Evolutionary conservation across 768 basidiomycete genomes (phyloP).

Genomic region (Coprinopsis marcescibilis): DNA sequence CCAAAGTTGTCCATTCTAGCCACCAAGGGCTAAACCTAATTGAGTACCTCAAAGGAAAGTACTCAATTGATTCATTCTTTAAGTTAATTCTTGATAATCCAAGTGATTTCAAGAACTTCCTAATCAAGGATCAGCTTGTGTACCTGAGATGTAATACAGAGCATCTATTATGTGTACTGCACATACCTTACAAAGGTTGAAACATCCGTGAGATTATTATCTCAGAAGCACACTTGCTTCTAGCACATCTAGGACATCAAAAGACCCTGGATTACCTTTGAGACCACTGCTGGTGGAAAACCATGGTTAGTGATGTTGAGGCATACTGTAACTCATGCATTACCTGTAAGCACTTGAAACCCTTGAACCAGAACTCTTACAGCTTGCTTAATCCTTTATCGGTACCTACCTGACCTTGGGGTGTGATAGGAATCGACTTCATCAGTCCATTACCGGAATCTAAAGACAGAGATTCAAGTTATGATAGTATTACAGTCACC

Average conservation of each 20-base stretch:
- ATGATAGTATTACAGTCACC: constrained; percentile 20
- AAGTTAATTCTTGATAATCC: constrained; percentile 10
- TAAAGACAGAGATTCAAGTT: constrained; percentile 18
- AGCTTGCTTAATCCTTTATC: too few relatives aligned
- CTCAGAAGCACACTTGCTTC: constrained; percentile 27
- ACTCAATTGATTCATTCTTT: constrained; percentile 14
- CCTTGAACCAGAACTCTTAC: too few relatives aligned
- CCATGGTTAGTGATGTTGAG: constrained; percentile 18
- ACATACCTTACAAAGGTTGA: constrained; percentile 14
- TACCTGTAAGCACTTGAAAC: constrained; percentile 13
- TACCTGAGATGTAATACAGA: constrained; percentile 8
- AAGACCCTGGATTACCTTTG: constrained; percentile 26
- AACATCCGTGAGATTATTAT: constrained; percentile 24
- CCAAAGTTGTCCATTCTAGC: neutral
- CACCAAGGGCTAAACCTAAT: constrained; percentile 8
- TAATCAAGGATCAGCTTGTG: constrained; percentile 10
- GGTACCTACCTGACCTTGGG: constrained; percentile 17
- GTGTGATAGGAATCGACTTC: constrained; percentile 12
- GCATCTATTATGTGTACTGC: constrained; percentile 17
- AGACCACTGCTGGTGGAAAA: constrained; percentile 34
- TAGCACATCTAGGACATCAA: constrained; percentile 27
- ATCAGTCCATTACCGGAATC: constrained; percentile 10
- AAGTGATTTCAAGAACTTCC: constrained; percentile 14
- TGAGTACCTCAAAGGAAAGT: constrained; percentile 2
- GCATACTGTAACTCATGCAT: constrained; percentile 24